Conservation (phyloP, 2,329 filamentous ascomycete genomes). For the Chalaropsis thielavioides region DNA sequence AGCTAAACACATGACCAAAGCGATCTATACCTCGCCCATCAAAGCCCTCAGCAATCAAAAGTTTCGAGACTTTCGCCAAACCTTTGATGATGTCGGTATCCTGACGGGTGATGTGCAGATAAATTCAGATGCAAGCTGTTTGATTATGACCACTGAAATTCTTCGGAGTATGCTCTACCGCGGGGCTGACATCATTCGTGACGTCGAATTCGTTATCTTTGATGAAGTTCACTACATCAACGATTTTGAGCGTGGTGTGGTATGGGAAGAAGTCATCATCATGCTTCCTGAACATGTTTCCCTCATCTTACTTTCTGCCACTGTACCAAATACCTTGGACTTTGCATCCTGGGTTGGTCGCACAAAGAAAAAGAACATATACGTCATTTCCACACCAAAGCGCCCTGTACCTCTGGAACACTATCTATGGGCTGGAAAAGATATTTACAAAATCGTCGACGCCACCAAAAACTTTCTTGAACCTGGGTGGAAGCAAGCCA, state of each 20-base stretch:
- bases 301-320: slow-evolving; percentile 85
- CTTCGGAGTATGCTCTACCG: slow-evolving; percentile 95
- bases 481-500: slow-evolving; percentile 87
- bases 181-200: slow-evolving; percentile 85
- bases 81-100: slow-evolving; percentile 92
- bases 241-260: slow-evolving; percentile 85
- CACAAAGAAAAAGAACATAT: slow-evolving; percentile 97
- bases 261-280: slow-evolving; percentile 99
- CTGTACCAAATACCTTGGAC: slow-evolving; percentile 92
- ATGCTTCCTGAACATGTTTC: slow-evolving; percentile 98
- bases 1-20: slow-evolving; percentile 98
- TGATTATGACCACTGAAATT: slow-evolving; percentile 99
- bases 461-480: slow-evolving; percentile 84
- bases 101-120: slow-evolving; percentile 97
- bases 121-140: slow-evolving; percentile 87
- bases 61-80: slow-evolving; percentile 81
- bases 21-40: slow-evolving; percentile 97
- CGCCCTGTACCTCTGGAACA: slow-evolving; percentile 89
- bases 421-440: slow-evolving; percentile 88
- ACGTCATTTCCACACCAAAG: slow-evolving; percentile 95
- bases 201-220: slow-evolving; percentile 97
- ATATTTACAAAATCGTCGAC: slow-evolving; percentile 88
- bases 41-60: slow-evolving; percentile 98
- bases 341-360: slow-evolving; percentile 97
- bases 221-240: slow-evolving; percentile 99